Evolutionary conservation across 768 basidiomycete species (phyloP).

Genomic region (Kwoniella mangroviensis): DNA sequence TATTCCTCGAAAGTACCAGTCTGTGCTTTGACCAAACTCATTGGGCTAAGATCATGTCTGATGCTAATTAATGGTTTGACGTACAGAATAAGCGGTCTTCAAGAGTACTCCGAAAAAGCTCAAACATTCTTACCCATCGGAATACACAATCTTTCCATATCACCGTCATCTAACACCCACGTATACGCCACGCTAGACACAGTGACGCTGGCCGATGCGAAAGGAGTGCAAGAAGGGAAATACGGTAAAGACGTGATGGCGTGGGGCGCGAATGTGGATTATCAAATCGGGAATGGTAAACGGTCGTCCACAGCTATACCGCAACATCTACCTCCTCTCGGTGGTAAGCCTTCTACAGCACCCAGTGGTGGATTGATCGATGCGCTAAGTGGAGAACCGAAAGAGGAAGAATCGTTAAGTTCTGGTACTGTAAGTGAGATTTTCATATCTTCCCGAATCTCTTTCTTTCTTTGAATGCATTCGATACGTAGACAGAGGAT

Average conservation of each 20-base stretch:
- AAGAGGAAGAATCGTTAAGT: conserved; percentile 37
- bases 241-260: conserved; percentile 58
- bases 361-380: conserved; percentile 9
- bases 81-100: conserved; percentile 70
- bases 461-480: not conserved
- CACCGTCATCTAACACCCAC: conserved; percentile 66
- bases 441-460: no score
- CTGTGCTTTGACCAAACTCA: no score
- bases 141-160: conserved; percentile 68
- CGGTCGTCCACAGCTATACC: conserved; percentile 59
- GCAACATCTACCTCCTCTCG: conserved; percentile 58
- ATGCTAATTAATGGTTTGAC: not conserved
- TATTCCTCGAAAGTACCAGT: no score
- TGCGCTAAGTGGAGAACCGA: conserved; percentile 1
- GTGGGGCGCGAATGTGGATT: conserved; percentile 56
- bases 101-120: conserved; percentile 75
- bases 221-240: conserved; percentile 46
- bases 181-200: conserved; percentile 76
- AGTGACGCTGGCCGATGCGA: conserved; percentile 59
- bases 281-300: conserved; percentile 60
- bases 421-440: conserved; percentile 48
- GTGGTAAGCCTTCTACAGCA: conserved; percentile 10
- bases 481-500: conserved; percentile 2
- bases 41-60: no score
- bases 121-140: conserved; percentile 68